phyloP scores from a whole-genome alignment of 352 stramenopile species.

The Phytopythium delawarense region DNA sequence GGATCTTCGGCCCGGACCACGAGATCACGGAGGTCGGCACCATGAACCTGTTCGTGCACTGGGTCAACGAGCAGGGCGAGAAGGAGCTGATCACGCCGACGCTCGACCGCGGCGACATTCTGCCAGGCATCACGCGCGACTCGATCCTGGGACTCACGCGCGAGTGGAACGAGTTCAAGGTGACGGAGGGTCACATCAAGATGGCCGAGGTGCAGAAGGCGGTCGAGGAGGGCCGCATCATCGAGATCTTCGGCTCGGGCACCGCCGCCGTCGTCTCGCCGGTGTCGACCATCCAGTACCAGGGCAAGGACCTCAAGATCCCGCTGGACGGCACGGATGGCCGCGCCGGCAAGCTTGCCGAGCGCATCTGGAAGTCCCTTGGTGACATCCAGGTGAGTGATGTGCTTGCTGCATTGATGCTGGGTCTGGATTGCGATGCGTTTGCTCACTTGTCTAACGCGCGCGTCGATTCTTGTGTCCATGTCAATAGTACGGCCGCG shows the following conservation, averaged over 20 bases:
- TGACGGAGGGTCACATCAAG: conserved; percentile 91
- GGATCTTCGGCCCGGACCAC: conserved; percentile 94
- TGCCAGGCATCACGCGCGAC: conserved; percentile 95
- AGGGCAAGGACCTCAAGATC: conserved; percentile 91
- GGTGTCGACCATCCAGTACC: conserved; percentile 93
- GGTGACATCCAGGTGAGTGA: conserved; percentile 79
- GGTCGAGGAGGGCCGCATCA: conserved; percentile 83
- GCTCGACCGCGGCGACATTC: conserved; percentile 93
- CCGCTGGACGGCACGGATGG: conserved; percentile 78
- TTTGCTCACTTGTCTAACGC: background rate
- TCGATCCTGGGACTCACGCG: conserved; percentile 92
- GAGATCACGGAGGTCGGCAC: conserved; percentile 89
- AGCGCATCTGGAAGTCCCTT: conserved; percentile 88
- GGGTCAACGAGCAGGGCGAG: conserved; percentile 89
- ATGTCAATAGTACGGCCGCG: conserved; percentile 46
- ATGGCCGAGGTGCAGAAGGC: conserved; percentile 95
- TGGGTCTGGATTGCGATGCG: background rate
- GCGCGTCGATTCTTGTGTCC: background rate
- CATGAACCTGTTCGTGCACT: conserved; percentile 99
- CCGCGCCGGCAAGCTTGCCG: conserved; percentile 82
- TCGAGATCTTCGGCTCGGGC: conserved; percentile 95
- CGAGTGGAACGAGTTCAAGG: conserved; percentile 92
- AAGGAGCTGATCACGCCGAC: conserved; percentile 95
- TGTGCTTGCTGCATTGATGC: background rate
- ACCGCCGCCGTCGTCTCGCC: conserved; percentile 95